Evolutionary conservation across 352 stramenopile genomes (phyloP), one percentile per base, ranked within the genome.

Genomic region (Globisporangium heterothallicum): DNA sequence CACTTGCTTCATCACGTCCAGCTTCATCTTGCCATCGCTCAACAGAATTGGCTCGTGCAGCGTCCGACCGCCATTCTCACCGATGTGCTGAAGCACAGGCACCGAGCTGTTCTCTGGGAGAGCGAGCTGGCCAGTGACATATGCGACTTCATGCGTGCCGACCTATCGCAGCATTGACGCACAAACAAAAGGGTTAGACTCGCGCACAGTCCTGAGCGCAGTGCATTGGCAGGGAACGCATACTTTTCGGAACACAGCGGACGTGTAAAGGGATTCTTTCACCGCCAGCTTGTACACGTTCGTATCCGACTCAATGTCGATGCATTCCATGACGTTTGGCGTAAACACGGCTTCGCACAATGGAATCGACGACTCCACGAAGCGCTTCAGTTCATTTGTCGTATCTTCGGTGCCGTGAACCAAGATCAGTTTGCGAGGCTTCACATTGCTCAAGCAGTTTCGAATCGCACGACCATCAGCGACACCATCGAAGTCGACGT

Each of bases 281-380:
- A 95, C 68, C 2, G 82, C 78, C 13, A 95, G 63, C 57, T 95
- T 95, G 77, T 90, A 94, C 46, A 95, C 82, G 30, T 91, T 95
- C 49, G 85, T 95, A 58, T 93, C 85, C 22, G 83, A 94, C 53
- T 95, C 85, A 42, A 95, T 95, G 57, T 95, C 85, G 54, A 95
- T 92, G 58, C 83, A 94, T 46, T 95, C 85, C 73, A 92, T 91
- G 4, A 86, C 68, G 40, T 89, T 84, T 6, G 85, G 85, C 13
- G 79, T 91, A 66, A 92, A 95, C 24, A 95, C 79, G 13, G 81
- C 80, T 61, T 95, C 85, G 55, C 85, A 95, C 52, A 78, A 63
- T 25, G 85, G 79, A 54, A 95, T 93, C 2, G 77, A 89, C 21
- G 64, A 62, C 55, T 95, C 81, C 0, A 94, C 85, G 51, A 93